Percentiles rank a stretch among this genome's conserved stretches.
These are phyloP conservation scores for Skeletonema tropicum DNA, from an alignment of 108 stramenopile species.

Conservation along the genomic window DNA sequence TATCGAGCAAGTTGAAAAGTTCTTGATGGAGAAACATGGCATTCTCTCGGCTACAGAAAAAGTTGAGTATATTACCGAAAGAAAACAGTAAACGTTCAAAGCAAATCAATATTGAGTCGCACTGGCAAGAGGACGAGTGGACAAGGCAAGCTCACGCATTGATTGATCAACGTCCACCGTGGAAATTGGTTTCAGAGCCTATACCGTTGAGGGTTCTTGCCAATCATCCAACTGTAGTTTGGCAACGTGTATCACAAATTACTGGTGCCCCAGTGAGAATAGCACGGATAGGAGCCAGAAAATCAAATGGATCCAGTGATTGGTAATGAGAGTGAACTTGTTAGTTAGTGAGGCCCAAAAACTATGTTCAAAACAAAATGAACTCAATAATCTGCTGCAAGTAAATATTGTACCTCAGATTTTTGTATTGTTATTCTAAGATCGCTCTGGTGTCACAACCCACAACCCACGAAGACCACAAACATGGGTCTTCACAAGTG, in stretches of 20 bases:
- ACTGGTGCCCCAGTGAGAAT: constrained; percentile 61
- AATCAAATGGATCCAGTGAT: constrained; percentile 63
- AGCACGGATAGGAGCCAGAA: constrained; percentile 61
- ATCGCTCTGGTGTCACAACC: too few species aligned
- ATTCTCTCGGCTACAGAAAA: constrained; percentile 43
- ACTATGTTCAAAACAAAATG: too few species aligned
- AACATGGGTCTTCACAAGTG: too few species aligned
- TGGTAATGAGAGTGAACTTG: constrained; percentile 27
- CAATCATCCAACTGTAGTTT: constrained; percentile 68
- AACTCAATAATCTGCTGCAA: too few species aligned
- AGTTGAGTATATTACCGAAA: constrained; percentile 15
- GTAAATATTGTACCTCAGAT: too few species aligned
- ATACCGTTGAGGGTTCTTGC: constrained; percentile 77
- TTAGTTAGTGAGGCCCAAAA: too few species aligned
- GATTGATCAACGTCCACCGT: constrained; percentile 56
- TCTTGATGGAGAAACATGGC: constrained; percentile 79
- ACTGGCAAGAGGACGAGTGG: constrained; percentile 59
- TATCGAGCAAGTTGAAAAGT: constrained; percentile 59
- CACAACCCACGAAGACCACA: too few species aligned
- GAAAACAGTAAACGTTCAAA: constrained; percentile 23
- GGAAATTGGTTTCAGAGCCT: constrained; percentile 16
- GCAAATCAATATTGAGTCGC: constrained; percentile 31
- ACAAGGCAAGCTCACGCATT: constrained; percentile 65
- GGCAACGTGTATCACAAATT: constrained; percentile 69
- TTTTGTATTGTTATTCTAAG: too few species aligned